Base-by-base conservation (phyloP, 1,284 basidiomycete species). In the Taiwanofungus camphoratus region DNA sequence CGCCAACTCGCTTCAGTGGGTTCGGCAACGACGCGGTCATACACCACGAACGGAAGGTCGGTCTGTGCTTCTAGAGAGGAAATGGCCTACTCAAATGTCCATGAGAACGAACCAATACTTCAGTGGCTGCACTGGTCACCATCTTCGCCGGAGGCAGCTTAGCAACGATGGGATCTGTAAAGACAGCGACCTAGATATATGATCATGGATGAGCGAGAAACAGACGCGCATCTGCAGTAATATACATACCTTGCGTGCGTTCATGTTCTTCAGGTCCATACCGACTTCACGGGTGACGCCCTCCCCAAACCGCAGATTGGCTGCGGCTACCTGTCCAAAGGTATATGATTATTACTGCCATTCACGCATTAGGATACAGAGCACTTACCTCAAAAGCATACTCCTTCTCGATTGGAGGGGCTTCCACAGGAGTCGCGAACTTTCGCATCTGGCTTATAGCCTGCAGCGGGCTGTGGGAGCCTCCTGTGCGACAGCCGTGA, bases 201-300 rank as follows among this genome's bases (percentile, higher is more conserved):
- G 48, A 47, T 12, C 49, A 49, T 27, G 34, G 7, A 19, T 42
- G 54, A 16, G 51, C 9, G 26, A 30, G 27, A 59, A 12, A 36
- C n/a, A 36, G 4, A 16, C 7, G 13, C 33, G 36, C 11, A 22
- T 13, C 12, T 3, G 9, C 19, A 40, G 42, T 22, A 22, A 31
- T 8, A 48, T 13, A 37, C 60, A 13, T 50, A 82, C 86, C 73
- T 88, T 91, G 54, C 76, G 75, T 5, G 90, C 87, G 41, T 82
- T 86, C 84, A 90, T 84, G 64, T 92, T 92, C 72, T 86, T 87
- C 53, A 94, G 75, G 65, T 94, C 92, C 87, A 92, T 90, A 19
- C 93, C 94, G 39, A 97, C 89, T 67, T 96, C 93, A 22, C 76
- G 73, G 4, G 92, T 94, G 34, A 92, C 91, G 30, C 90, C 89